phyloP scores from a whole-genome alignment of 2,329 filamentous ascomycete species.

The Calonectria leucothoes region DNA sequence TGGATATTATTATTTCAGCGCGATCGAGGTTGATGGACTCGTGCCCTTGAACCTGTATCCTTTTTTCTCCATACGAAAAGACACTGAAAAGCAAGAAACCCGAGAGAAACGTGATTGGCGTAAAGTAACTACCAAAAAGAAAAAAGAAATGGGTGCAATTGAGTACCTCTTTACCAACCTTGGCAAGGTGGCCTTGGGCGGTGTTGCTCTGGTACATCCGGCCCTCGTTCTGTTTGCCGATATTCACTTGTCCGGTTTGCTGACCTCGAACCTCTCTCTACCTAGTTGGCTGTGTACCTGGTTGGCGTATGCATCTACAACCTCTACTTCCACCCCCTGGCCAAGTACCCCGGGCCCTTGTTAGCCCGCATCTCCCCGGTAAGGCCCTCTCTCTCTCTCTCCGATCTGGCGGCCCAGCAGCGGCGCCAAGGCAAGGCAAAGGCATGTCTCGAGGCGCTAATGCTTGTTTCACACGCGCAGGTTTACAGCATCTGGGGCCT shows the following conservation, averaged over 20 bases:
- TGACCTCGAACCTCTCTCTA: not conserved
- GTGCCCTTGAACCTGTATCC: not conserved
- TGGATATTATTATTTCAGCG: conserved; percentile 28
- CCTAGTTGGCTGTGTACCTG: conserved; percentile 26
- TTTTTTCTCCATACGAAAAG: not conserved
- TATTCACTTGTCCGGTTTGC: not conserved
- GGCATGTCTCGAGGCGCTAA: not conserved
- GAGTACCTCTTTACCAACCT: conserved; percentile 20
- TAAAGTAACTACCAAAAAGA: not conserved
- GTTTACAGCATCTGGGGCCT: conserved; percentile 37
- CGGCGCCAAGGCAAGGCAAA: not conserved
- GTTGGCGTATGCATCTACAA: conserved; percentile 38
- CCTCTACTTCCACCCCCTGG: conserved; percentile 46
- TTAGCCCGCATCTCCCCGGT: conserved; percentile 31
- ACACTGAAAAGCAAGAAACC: not conserved
- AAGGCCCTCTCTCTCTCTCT: not conserved
- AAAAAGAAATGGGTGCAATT: conserved; percentile 19
- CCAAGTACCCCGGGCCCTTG: conserved; percentile 41
- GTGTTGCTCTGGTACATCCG: conserved; percentile 9
- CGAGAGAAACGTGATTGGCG: not conserved
- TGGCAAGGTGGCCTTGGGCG: conserved; percentile 10
- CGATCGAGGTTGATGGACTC: not conserved
- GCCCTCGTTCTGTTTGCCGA: not conserved
- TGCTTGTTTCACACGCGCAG: conserved; percentile 7
- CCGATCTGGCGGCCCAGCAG: not conserved